Base-by-base conservation (phyloP, 306 rosid species). In the Glycine tomentella region DNA sequence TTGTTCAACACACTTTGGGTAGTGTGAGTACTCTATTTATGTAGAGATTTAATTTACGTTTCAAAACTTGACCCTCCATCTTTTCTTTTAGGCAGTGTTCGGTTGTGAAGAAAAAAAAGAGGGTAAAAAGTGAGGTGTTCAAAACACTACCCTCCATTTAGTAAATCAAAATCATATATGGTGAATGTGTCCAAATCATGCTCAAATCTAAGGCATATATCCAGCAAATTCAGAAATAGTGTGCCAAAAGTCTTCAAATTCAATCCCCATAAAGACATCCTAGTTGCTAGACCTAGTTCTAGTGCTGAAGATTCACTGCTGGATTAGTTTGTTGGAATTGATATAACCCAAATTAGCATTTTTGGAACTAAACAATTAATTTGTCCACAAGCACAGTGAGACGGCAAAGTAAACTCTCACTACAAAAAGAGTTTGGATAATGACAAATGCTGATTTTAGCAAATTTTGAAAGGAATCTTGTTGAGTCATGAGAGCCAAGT, bases 381-480 rank as follows among this genome's bases (percentile, higher is more conserved):
- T 66, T 77, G 64, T 16, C 44, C 8, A 76, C 36, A 76, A 16
- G 4, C 71, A 31, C 42, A 61, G 17, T 67, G 56, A 67, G 36
- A 17, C 12, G 63, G 61, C 50, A 79, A 65, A 55, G 36, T 6
- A 36, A 62, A 64, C 25, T 10, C 69, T 63, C 46, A n/a, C n/a
- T n/a, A 57, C 12, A 40, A 13, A 9, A 40, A 52, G 69, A 16
- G 53, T 20, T 20, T 58, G 80, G 64, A 75, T 68, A 59, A 84
- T 59, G 84, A 52, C 84, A 84, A 75, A 75, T 51, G 78, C 78
- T 36, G 78, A 74, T 68, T 50, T 83, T 80, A 65, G 83, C 80
- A 73, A 57, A 67, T 13, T 67, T 73, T 65, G 52, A 74, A 79
- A 72, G 68, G 83, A 84, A 84, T 84, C 81, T 80, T 75, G 13